Percentiles rank a stretch among this genome's conserved stretches.
phyloP scores from a whole-genome alignment of 768 basidiomycete genomes.

The Panaeolus cyanescens region DNA sequence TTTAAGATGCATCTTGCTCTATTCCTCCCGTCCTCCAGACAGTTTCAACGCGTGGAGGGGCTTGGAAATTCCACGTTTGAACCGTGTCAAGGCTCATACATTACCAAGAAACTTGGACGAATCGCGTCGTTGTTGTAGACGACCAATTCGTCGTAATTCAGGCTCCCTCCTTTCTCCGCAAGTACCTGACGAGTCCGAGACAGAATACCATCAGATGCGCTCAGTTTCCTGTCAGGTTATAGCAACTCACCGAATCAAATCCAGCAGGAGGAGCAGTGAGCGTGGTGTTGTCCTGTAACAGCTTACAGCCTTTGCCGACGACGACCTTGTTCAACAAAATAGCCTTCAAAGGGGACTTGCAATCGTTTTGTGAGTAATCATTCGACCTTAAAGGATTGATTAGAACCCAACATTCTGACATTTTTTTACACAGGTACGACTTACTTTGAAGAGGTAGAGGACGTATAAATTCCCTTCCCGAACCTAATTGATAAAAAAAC shows the following conservation, averaged over 20 bases:
- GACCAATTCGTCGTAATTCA: slow-evolving; percentile 74
- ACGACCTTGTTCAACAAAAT: slow-evolving; percentile 77
- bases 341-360: slow-evolving; percentile 55
- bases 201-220: not conserved
- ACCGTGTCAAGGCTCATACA: slow-evolving; percentile 54
- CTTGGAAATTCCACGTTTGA: not conserved
- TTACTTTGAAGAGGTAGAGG: slow-evolving; percentile 77
- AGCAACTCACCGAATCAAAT: slow-evolving; percentile 61
- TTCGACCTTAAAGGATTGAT: slow-evolving; percentile 46
- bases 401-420: not conserved
- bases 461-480: slow-evolving; percentile 72
- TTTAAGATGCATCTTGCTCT: not conserved
- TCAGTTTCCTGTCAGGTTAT: not conserved
- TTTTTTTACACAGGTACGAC: slow-evolving; percentile 13
- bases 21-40: not conserved
- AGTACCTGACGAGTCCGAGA: slow-evolving; percentile 52
- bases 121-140: slow-evolving; percentile 75
- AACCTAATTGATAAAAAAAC: slow-evolving; percentile 41
- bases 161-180: slow-evolving; percentile 63
- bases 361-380: slow-evolving; percentile 67
- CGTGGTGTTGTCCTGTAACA: slow-evolving; percentile 56
- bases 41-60: not conserved
- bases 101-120: slow-evolving; percentile 68
- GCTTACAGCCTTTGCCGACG: slow-evolving; percentile 69
- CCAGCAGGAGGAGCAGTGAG: slow-evolving; percentile 62